Evolutionary conservation across 2,329 filamentous ascomycete species (phyloP).

Genomic region (Trichocomaceae sp.): DNA sequence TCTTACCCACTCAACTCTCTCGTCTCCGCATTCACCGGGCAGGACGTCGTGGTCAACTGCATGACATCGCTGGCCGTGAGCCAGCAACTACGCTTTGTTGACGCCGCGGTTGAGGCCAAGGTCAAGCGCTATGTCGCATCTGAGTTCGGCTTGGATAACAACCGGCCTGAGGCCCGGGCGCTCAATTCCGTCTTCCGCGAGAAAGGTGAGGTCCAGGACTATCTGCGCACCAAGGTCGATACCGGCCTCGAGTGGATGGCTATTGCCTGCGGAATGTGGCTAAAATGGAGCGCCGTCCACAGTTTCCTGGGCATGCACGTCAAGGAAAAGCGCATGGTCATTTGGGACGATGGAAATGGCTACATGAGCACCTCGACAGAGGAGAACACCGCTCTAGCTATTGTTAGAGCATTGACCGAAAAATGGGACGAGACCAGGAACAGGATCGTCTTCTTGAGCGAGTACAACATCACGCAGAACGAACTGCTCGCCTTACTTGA

Average conservation of each 20-base stretch:
- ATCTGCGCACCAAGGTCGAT: slow-evolving; percentile 13
- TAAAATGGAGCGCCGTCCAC: slow-evolving; percentile 13
- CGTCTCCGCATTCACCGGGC: slow-evolving; percentile 14
- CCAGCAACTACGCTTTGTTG: slow-evolving; percentile 15
- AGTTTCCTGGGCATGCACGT: slow-evolving; percentile 12
- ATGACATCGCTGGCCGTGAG: slow-evolving; percentile 14
- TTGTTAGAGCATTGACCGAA: slow-evolving; percentile 11
- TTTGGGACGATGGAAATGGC: slow-evolving; percentile 9
- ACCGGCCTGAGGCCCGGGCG: slow-evolving; percentile 3
- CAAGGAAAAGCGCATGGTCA: slow-evolving; percentile 7
- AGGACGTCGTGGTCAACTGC: slow-evolving; percentile 16
- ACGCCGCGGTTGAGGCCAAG: slow-evolving; percentile 11
- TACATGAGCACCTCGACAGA: slow-evolving; percentile 13
- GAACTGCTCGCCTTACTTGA: slow-evolving; percentile 14
- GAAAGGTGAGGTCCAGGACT: slow-evolving; percentile 12
- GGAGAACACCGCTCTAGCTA: slow-evolving; percentile 12
- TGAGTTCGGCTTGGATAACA: slow-evolving; percentile 15
- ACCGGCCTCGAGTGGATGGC: slow-evolving; percentile 16
- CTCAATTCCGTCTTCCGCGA: slow-evolving; percentile 12
- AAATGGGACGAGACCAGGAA: slow-evolving; percentile 11
- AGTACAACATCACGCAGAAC: slow-evolving; percentile 14
- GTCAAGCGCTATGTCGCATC: slow-evolving; percentile 12
- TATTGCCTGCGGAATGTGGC: slow-evolving; percentile 15
- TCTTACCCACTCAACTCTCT: not conserved
- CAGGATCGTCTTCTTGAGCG: slow-evolving; percentile 14